Percentiles rank a stretch among this genome's conserved stretches.
Evolutionary conservation across 768 basidiomycete species (phyloP).

Genomic region (Trametes cinnabarina): DNA sequence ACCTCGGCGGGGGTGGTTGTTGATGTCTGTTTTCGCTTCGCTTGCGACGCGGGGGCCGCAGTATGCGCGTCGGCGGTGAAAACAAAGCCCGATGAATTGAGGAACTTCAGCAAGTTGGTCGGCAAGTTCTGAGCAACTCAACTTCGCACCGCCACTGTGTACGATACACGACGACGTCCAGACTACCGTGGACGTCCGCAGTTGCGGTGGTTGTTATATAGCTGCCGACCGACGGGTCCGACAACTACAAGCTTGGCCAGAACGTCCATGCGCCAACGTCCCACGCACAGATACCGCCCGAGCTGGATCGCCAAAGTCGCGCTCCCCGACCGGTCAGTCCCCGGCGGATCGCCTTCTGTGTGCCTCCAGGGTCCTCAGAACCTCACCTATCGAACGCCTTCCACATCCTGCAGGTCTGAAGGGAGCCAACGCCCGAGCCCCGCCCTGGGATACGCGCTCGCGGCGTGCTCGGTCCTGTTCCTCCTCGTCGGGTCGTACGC

Average conservation of each 20-base stretch:
- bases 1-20: no score
- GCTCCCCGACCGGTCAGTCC: slow-evolving; percentile 5
- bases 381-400: background rate
- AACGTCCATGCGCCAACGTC: slow-evolving; percentile 16
- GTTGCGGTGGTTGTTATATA: no score
- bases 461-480: slow-evolving; percentile 49
- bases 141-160: background rate
- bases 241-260: slow-evolving; percentile 2
- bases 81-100: no score
- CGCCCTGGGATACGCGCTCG: slow-evolving; percentile 44
- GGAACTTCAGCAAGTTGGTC: background rate
- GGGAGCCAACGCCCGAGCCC: slow-evolving; percentile 17
- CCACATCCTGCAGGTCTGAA: background rate
- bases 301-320: slow-evolving; percentile 12
- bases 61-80: no score
- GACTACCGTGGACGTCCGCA: no score
- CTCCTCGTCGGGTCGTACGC: slow-evolving; percentile 60
- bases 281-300: slow-evolving; percentile 13
- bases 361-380: background rate
- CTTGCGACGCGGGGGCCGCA: no score
- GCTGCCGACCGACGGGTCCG: no score
- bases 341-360: background rate
- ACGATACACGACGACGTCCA: no score
- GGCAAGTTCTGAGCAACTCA: background rate
- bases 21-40: no score